Conservation (phyloP, 441 rosid species). For the Pelargonium fulgidum region DNA sequence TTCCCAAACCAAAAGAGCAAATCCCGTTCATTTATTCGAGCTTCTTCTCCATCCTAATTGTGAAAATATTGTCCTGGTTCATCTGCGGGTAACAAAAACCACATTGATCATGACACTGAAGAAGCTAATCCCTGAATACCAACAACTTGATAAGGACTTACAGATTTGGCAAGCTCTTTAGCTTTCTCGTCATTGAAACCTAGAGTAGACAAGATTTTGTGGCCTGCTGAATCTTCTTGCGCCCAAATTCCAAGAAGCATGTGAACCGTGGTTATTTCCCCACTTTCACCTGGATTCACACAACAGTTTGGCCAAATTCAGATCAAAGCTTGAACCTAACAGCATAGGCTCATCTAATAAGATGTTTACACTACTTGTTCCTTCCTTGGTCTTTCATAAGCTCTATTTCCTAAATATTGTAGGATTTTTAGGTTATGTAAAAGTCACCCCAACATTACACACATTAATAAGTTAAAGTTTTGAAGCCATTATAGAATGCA, state of each 20-base stretch:
- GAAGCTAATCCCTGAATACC: slow-evolving; percentile 3
- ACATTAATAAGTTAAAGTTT: no score
- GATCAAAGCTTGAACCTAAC: background rate
- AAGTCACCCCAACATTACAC: background rate
- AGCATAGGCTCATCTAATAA: background rate
- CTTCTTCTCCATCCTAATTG: slow-evolving; percentile 20
- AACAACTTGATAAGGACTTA: slow-evolving; percentile 26
- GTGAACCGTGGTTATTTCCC: slow-evolving; percentile 67
- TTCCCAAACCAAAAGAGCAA: background rate
- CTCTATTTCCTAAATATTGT: background rate
- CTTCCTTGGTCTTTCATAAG: background rate
- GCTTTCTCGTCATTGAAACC: slow-evolving; percentile 80
- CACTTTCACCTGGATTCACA: slow-evolving; percentile 46
- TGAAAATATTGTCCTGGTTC: slow-evolving; percentile 38
- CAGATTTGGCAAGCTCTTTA: slow-evolving; percentile 54
- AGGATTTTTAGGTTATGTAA: background rate
- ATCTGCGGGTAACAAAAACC: slow-evolving; percentile 37
- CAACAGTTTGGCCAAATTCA: slow-evolving; percentile 5
- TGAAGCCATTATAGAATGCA: background rate
- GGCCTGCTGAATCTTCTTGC: slow-evolving; percentile 71
- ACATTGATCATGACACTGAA: slow-evolving; percentile 14
- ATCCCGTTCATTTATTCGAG: background rate
- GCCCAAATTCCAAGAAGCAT: slow-evolving; percentile 78
- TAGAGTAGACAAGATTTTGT: slow-evolving; percentile 43
- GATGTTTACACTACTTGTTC: background rate